These are phyloP conservation scores for Zygotorulaspora danielsina DNA, from an alignment of 805 yeast genomes.

Conservation along the genomic window DNA sequence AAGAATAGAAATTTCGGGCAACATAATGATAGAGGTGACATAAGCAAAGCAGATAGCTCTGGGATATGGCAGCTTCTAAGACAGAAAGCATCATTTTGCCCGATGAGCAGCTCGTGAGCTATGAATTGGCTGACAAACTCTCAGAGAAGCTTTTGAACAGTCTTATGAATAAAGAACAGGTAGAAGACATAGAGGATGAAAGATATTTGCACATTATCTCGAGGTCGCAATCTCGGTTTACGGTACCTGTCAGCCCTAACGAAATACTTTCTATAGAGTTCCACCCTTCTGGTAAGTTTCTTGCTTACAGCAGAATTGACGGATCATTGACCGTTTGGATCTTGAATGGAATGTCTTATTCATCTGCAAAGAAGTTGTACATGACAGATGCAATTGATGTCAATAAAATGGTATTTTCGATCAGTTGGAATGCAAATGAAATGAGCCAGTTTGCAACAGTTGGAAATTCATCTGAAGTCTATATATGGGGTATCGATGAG, in stretches of 20 bases:
- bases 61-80: not conserved
- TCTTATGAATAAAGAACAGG: conserved; percentile 12
- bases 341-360: conserved; percentile 11
- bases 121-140: conserved; percentile 8
- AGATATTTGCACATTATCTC: conserved; percentile 19
- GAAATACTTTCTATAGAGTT: conserved; percentile 26
- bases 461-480: conserved; percentile 20
- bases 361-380: conserved; percentile 13
- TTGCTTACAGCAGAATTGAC: conserved; percentile 32
- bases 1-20: no score
- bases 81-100: not conserved
- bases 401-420: conserved; percentile 19
- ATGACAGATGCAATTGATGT: conserved; percentile 19
- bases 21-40: no score
- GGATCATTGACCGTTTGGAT: conserved; percentile 32
- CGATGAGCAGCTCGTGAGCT: conserved; percentile 5
- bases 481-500: conserved; percentile 25
- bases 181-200: conserved; percentile 24
- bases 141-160: conserved; percentile 7
- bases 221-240: conserved; percentile 24
- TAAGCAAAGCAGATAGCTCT: no score
- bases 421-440: conserved; percentile 29
- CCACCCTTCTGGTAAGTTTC: conserved; percentile 25
- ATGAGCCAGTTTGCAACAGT: conserved; percentile 25
- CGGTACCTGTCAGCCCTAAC: conserved; percentile 16